phyloP scores from a whole-genome alignment of 352 stramenopile species.

The Peronospora destructor region DNA sequence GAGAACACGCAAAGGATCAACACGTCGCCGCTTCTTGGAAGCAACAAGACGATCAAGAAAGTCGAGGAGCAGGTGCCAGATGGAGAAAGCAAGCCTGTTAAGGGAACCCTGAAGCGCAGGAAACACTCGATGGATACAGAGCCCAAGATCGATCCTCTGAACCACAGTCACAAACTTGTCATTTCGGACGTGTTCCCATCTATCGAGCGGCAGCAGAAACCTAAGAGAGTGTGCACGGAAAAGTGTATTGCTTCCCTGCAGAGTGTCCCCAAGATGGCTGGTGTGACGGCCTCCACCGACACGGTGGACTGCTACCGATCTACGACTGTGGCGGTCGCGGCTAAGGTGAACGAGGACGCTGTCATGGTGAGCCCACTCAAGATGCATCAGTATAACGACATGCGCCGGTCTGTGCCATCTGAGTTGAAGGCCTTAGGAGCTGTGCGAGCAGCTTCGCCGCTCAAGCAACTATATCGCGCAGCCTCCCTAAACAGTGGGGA shows the following conservation, averaged over 20 bases:
- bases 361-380: conserved; percentile 26
- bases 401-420: conserved; percentile 19
- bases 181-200: conserved; percentile 26
- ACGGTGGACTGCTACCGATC: conserved; percentile 16
- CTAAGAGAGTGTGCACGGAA: conserved; percentile 20
- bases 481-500: conserved; percentile 34
- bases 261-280: conserved; percentile 12
- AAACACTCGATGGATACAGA: conserved; percentile 38
- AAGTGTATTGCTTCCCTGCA: conserved; percentile 30
- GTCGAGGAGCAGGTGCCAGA: conserved; percentile 25
- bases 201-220: conserved; percentile 28
- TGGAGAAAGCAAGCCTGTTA: conserved; percentile 22
- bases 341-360: conserved; percentile 17
- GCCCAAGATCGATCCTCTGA: conserved; percentile 10
- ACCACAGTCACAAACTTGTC: conserved; percentile 10
- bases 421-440: conserved; percentile 17
- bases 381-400: conserved; percentile 20
- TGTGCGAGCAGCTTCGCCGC: conserved; percentile 24
- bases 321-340: conserved; percentile 19
- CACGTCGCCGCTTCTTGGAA: conserved; percentile 6
- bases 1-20: conserved; percentile 14
- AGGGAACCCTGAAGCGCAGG: conserved; percentile 30
- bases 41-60: conserved; percentile 36
- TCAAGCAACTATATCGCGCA: conserved; percentile 30
- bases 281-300: conserved; percentile 11